Conservation (phyloP, 192 early-diverging fungal genomes). For the Chytriomyces sp. region DNA sequence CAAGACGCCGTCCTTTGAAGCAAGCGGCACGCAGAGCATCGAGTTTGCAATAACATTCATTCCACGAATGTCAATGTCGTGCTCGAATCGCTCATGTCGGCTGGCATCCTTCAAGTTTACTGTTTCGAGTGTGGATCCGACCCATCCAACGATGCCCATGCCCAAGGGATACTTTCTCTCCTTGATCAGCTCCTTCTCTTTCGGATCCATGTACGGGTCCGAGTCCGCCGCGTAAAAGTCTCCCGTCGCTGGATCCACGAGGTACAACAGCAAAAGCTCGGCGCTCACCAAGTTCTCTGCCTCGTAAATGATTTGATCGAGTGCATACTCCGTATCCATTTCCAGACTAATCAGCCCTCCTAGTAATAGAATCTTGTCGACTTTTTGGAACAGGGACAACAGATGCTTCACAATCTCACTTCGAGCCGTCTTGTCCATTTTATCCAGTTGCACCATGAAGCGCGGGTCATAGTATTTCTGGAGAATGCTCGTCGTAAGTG, state of each 20-base stretch:
- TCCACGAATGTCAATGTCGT: conserved; percentile 48
- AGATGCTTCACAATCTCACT: conserved; percentile 49
- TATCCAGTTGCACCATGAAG: conserved; percentile 51
- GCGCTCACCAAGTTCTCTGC: conserved; percentile 38
- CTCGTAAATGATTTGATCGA: conserved; percentile 47
- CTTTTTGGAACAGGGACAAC: conserved; percentile 49
- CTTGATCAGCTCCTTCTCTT: conserved; percentile 38
- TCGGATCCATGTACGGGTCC: conserved; percentile 26
- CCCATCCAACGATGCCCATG: conserved; percentile 50
- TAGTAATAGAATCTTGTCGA: conserved; percentile 48
- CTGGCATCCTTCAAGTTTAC: conserved; percentile 49
- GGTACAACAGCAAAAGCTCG: conserved; percentile 48
- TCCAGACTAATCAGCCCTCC: conserved; percentile 46
- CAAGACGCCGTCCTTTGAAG: conserved; percentile 36
- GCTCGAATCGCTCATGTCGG: conserved; percentile 43
- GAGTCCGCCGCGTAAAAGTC: conserved; percentile 43
- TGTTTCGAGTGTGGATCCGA: conserved; percentile 36
- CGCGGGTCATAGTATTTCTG: conserved; percentile 56
- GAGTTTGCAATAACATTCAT: conserved; percentile 25
- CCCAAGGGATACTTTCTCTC: conserved; percentile 40
- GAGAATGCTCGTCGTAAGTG: conserved; percentile 44
- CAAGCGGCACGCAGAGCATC: conserved; percentile 48
- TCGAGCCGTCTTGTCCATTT: conserved; percentile 43
- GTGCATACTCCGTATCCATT: conserved; percentile 41
- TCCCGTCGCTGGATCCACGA: conserved; percentile 47